phyloP scores from a whole-genome alignment of 768 basidiomycete species.

The Mycena chlorophos region DNA sequence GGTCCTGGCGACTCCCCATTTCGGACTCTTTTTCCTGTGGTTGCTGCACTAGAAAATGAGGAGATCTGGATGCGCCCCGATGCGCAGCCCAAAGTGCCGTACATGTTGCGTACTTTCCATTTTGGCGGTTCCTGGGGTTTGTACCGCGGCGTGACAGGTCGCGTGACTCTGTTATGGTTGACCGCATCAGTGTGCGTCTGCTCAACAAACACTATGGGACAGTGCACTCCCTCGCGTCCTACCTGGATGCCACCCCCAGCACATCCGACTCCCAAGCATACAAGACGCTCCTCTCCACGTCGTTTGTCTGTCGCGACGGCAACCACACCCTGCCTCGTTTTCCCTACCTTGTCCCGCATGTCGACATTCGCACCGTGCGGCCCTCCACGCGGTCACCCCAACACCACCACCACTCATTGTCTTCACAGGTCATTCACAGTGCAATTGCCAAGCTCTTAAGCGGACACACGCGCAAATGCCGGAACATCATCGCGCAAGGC shows the following conservation, averaged over 20 bases:
- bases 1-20: too few relatives aligned
- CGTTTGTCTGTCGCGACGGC: slow-evolving; percentile 46
- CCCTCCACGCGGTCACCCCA: neutral
- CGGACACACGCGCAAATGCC: slow-evolving; percentile 29
- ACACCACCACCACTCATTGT: neutral
- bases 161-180: neutral
- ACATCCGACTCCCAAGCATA: slow-evolving; percentile 31
- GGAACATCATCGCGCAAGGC: slow-evolving; percentile 66
- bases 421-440: slow-evolving; percentile 56
- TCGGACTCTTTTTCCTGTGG: too few relatives aligned
- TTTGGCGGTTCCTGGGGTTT: too few relatives aligned
- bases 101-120: too few relatives aligned
- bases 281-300: slow-evolving; percentile 40
- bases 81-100: too few relatives aligned
- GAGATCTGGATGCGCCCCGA: too few relatives aligned
- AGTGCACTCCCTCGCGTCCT: neutral
- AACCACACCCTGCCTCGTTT: slow-evolving; percentile 24
- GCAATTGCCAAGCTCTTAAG: slow-evolving; percentile 58
- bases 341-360: slow-evolving; percentile 37
- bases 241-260: neutral
- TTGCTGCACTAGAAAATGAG: too few relatives aligned
- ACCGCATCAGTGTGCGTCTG: neutral
- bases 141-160: too few relatives aligned
- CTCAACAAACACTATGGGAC: neutral
- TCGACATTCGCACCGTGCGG: slow-evolving; percentile 49